Evolutionary conservation across 129 eudicot species (phyloP).

Genomic region (Sambucus nigra): DNA sequence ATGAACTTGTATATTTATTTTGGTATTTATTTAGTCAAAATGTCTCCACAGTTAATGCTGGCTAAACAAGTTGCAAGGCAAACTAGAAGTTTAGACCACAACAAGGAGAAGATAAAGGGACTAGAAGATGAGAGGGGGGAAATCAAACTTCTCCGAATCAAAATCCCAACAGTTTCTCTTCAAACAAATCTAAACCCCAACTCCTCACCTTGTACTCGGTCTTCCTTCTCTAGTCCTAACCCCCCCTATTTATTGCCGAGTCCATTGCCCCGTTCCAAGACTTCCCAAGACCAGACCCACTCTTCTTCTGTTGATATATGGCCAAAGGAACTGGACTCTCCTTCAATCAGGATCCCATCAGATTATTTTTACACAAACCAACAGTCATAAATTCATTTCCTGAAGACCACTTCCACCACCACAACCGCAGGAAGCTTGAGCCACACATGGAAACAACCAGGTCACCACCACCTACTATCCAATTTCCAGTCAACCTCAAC

Average conservation of each 20-base stretch:
- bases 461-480: slow-evolving; percentile 34
- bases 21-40: no score
- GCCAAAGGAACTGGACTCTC: slow-evolving; percentile 72
- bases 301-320: slow-evolving; percentile 32
- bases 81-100: slow-evolving; percentile 14
- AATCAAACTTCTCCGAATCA: background rate
- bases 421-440: slow-evolving; percentile 13
- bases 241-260: slow-evolving; percentile 57
- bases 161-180: slow-evolving; percentile 26
- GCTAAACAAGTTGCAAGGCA: background rate
- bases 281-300: slow-evolving; percentile 21
- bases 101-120: slow-evolving; percentile 13
- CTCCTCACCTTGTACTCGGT: slow-evolving; percentile 27
- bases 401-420: slow-evolving; percentile 6
- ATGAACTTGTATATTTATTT: no score
- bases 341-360: slow-evolving; percentile 62
- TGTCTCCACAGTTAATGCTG: background rate
- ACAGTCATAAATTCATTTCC: slow-evolving; percentile 14
- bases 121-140: background rate
- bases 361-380: slow-evolving; percentile 18
- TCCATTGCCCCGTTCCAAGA: slow-evolving; percentile 39
- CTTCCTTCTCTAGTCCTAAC: slow-evolving; percentile 33
- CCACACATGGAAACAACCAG: slow-evolving; percentile 19
- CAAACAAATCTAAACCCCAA: slow-evolving; percentile 9
- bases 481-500: slow-evolving; percentile 53